Conservation (phyloP, 371 early-diverging fungal genomes). For the Synchytrium microbalum region DNA sequence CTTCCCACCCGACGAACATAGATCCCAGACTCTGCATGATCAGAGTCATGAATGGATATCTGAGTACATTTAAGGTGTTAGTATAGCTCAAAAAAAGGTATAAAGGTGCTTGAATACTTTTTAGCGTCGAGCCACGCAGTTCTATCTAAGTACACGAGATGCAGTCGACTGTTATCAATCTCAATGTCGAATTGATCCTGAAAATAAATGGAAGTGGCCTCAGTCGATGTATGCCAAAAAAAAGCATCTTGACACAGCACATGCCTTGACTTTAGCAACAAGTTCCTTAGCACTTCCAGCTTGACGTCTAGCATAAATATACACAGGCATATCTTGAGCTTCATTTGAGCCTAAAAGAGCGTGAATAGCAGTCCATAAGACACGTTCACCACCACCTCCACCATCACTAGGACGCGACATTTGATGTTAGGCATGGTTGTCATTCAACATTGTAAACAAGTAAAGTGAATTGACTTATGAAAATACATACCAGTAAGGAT, state of each 20-base stretch:
- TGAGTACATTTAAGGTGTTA: constrained; percentile 11
- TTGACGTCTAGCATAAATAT: constrained; percentile 74
- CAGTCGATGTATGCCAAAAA: not conserved
- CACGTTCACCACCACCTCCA: constrained; percentile 95
- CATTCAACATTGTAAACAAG: not conserved
- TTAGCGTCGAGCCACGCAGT: constrained; percentile 64
- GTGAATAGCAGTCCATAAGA: constrained; percentile 81
- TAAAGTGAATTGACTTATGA: not conserved
- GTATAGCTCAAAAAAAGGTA: not conserved
- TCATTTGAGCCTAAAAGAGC: constrained; percentile 39
- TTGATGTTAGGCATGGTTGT: not conserved
- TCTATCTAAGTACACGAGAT: constrained; percentile 50
- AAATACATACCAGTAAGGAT: constrained; percentile 66
- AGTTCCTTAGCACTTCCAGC: constrained; percentile 46
- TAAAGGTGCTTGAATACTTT: constrained; percentile 32
- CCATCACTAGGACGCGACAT: constrained; percentile 50
- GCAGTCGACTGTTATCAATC: constrained; percentile 47
- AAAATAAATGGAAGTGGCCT: constrained; percentile 1
- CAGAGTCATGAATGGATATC: constrained; percentile 76
- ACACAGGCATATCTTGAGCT: constrained; percentile 46
- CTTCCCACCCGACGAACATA: constrained; percentile 66
- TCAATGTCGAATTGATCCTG: constrained; percentile 68
- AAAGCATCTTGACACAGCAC: constrained; percentile 1
- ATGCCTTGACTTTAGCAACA: constrained; percentile 52
- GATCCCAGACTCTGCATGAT: constrained; percentile 82